phyloP scores from a whole-genome alignment of 495 filamentous ascomycete genomes.

The Filosporella fistucella region DNA sequence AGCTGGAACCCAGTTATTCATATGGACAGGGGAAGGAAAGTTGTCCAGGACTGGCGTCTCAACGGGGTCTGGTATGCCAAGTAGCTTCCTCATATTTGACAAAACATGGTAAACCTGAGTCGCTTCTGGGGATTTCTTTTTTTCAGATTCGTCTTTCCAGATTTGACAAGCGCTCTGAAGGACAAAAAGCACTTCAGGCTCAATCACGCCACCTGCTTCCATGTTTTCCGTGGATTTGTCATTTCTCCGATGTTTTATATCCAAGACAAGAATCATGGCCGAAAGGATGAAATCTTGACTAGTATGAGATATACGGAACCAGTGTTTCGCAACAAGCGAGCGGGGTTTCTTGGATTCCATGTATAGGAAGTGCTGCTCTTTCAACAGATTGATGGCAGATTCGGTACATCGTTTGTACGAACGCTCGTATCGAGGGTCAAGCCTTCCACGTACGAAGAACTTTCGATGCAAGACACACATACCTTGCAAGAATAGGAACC shows the following conservation, averaged over 20 bases:
- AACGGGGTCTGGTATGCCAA: too few relatives aligned
- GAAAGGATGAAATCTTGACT: conserved; percentile 84
- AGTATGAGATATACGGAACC: conserved; percentile 65
- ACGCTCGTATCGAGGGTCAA: conserved; percentile 10
- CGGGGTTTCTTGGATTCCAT: background rate
- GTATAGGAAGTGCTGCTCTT: conserved; percentile 12
- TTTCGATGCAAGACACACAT: conserved; percentile 70
- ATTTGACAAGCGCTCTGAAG: conserved; percentile 6
- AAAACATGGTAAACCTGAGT: conserved; percentile 12
- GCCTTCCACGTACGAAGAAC: conserved; percentile 53
- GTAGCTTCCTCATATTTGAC: conserved; percentile 13
- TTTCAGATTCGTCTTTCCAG: conserved; percentile 8
- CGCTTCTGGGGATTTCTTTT: background rate
- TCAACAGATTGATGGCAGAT: conserved; percentile 19
- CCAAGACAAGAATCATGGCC: conserved; percentile 80
- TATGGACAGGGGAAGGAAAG: too few relatives aligned
- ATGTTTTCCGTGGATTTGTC: background rate
- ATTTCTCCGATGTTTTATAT: conserved; percentile 44
- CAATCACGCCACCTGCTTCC: background rate
- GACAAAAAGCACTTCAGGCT: background rate
- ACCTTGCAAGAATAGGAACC: conserved; percentile 65
- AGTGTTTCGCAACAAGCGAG: background rate
- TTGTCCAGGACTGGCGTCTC: too few relatives aligned
- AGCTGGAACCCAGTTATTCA: too few relatives aligned
- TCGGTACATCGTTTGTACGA: conserved; percentile 22